A percentile compares a stretch with the other conserved stretches of the same genome.
phyloP scores from a whole-genome alignment of 345 rosid genomes.

The Brassica cretica region DNA sequence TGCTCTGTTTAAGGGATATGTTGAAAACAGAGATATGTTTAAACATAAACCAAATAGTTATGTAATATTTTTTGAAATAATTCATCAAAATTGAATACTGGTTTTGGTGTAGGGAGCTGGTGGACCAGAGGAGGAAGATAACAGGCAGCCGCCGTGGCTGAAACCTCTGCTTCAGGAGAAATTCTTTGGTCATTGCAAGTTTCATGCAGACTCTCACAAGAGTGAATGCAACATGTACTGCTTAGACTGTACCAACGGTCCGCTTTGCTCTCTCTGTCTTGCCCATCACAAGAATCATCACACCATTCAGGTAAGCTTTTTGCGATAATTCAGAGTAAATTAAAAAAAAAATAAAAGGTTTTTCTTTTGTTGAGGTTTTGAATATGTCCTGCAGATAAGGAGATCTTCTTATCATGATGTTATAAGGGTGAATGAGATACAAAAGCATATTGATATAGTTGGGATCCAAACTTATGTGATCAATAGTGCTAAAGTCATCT shows the following conservation, averaged over 20 bases:
- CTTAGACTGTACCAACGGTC: slow-evolving; percentile 82
- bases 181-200: slow-evolving; percentile 90
- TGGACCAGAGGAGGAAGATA: slow-evolving; percentile 71
- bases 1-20: neutral
- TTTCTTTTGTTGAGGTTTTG: slow-evolving; percentile 4
- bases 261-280: slow-evolving; percentile 82
- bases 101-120: slow-evolving; percentile 53
- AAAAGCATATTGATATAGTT: slow-evolving; percentile 76
- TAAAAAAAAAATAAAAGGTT: neutral
- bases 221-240: slow-evolving; percentile 98
- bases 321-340: neutral
- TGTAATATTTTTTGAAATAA: neutral
- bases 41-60: slow-evolving; percentile 1
- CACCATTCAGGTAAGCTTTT: slow-evolving; percentile 67
- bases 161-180: slow-evolving; percentile 66
- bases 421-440: slow-evolving; percentile 89
- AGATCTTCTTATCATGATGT: slow-evolving; percentile 99
- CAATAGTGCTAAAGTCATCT: slow-evolving; percentile 94
- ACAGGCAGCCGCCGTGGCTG: slow-evolving; percentile 81
- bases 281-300: slow-evolving; percentile 72
- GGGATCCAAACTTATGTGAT: slow-evolving; percentile 95
- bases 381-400: slow-evolving; percentile 62
- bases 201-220: slow-evolving; percentile 83
- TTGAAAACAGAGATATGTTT: neutral
- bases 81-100: neutral